Base-by-base conservation (phyloP, 176 grass and related monocot genomes). In the Avena eriantha region DNA sequence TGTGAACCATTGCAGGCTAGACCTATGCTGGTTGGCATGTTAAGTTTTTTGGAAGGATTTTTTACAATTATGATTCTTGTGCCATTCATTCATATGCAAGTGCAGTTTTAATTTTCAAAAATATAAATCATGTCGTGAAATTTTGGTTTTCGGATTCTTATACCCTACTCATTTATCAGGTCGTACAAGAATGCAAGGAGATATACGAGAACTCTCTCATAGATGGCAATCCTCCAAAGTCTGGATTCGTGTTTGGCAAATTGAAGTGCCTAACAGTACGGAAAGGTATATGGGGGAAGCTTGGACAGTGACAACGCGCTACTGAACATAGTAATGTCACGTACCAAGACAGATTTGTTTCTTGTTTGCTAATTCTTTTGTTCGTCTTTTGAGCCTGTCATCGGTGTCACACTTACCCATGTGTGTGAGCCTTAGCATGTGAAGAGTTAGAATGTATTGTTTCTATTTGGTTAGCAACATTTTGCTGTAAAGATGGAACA, bases 181-280 rank as follows among this genome's bases (percentile, higher is more conserved):
- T 99, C 82, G 90, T 99, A 86, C 92, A 97, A 93, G 97, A 97
- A 82, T 99, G 97, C 85, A 97, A 93, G 89, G 92, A 96, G 56
- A 95, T 99, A 86, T 99, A 95, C 22, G 97, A 99, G 69, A 89
- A 92, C 60, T 92, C 97, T 15, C 90, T 94, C 2, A 87, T 93
- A 31, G 89, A 92, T 86, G 94, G 94, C 67, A 94, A 94, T 81
- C 92, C 94, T 75, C 84, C 81, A 24, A 97, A 97, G 78, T 83
- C 90, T 3, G 97, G 94, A 69, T 99, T 99, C 68, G 85, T 99
- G 64, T 99, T 97, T 86, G 90, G 94, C 81, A 93, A 85, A 92
- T 88, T 99, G 33, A 99, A 99, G 77, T 95, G 94, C 73, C 89
- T 99, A 1, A 85, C 85, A 54, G 90, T 87, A 73, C 88, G 86